These are phyloP conservation scores for Hypomontagnella submonticulosa DNA, from an alignment of 495 filamentous ascomycete genomes.

Conservation along the genomic window DNA sequence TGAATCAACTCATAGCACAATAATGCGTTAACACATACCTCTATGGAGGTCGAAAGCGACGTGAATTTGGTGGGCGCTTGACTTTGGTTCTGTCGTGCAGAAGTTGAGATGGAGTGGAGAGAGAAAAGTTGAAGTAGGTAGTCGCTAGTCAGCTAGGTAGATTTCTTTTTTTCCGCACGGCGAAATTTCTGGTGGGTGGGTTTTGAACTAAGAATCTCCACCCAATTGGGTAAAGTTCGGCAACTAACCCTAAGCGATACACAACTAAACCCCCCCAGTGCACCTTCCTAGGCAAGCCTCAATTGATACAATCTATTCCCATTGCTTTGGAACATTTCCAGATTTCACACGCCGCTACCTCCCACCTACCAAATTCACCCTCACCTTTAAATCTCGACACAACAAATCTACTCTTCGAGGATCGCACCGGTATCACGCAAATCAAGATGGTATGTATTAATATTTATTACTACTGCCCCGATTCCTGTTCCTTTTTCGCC, in stretches of 20 bases:
- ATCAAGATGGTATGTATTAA: constrained; percentile 64
- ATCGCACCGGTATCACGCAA: constrained; percentile 61
- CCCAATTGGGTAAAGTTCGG: constrained; percentile 48
- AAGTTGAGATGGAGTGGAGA: constrained; percentile 21
- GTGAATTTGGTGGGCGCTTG: constrained; percentile 29
- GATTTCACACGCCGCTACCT: constrained; percentile 41
- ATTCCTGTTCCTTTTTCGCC: neutral
- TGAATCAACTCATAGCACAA: constrained; percentile 48
- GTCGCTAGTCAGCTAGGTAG: neutral
- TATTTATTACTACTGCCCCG: constrained; percentile 11
- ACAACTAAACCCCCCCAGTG: constrained; percentile 29
- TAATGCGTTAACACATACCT: constrained; percentile 55
- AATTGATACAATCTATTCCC: constrained; percentile 42
- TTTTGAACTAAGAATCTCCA: constrained; percentile 5
- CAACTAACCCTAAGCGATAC: constrained; percentile 51
- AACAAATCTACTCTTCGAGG: constrained; percentile 60
- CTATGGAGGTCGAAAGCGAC: constrained; percentile 43
- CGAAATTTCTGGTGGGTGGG: constrained; percentile 36
- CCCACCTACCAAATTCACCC: constrained; percentile 36
- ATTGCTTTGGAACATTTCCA: constrained; percentile 38
- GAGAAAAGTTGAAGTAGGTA: constrained; percentile 9
- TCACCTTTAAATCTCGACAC: constrained; percentile 30
- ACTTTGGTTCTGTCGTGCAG: constrained; percentile 23
- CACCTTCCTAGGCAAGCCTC: constrained; percentile 40
- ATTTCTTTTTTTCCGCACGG: constrained; percentile 24